These are phyloP conservation scores for Backusella morwellensis DNA, from an alignment of 192 early-diverging fungal genomes.

Conservation along the genomic window DNA sequence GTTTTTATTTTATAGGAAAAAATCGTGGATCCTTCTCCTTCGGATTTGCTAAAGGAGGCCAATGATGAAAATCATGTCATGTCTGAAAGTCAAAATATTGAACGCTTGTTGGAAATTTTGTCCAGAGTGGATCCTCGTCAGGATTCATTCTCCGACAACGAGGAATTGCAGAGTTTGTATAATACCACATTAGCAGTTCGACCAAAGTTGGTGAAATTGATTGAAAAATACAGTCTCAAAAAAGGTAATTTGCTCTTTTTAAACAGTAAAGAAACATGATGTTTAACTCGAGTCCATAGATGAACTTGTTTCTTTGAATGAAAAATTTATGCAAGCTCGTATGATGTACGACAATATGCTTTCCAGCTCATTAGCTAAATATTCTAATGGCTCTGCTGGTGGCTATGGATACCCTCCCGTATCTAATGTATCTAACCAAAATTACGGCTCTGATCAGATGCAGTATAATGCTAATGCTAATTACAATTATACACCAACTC, in stretches of 20 bases:
- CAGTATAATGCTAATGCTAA: background rate
- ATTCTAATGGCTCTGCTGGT: constrained; percentile 33
- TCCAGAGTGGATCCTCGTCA: constrained; percentile 72
- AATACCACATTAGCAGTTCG: constrained; percentile 75
- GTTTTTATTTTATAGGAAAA: constrained; percentile 40
- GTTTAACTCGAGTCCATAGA: constrained; percentile 44
- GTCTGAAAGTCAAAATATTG: constrained; percentile 70
- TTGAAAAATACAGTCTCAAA: constrained; percentile 81
- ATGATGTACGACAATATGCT: constrained; percentile 74
- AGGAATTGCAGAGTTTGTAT: constrained; percentile 79
- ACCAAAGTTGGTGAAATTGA: constrained; percentile 82
- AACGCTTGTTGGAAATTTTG: constrained; percentile 74
- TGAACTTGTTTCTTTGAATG: constrained; percentile 67
- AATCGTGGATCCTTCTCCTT: constrained; percentile 56
- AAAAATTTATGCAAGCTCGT: constrained; percentile 69
- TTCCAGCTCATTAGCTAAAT: constrained; percentile 61
- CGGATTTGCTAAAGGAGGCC: constrained; percentile 50
- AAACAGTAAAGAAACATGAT: background rate
- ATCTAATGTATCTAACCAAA: background rate
- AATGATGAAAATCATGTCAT: constrained; percentile 70
- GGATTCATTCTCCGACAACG: constrained; percentile 89
- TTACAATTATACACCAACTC: constrained; percentile 9
- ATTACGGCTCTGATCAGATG: background rate
- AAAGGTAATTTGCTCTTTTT: constrained; percentile 57
- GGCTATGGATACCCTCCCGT: background rate